Evolutionary conservation across 129 eudicot genomes (phyloP).

Genomic region (Glebionis coronaria): DNA sequence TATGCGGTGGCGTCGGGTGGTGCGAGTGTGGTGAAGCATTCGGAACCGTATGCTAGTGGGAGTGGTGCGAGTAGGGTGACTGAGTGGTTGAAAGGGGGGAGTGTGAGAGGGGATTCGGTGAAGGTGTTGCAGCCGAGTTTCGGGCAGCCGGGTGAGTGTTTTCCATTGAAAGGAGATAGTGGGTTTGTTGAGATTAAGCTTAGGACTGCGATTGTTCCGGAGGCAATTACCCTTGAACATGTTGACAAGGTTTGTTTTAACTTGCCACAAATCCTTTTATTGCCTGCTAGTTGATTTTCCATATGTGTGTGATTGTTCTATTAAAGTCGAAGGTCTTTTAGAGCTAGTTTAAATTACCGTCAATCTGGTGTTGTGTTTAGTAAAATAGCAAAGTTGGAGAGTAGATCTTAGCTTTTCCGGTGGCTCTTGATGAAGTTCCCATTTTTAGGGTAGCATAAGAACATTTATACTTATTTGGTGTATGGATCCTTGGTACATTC

Average conservation of each 20-base stretch:
- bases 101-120: slow-evolving; percentile 44
- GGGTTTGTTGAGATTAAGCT: slow-evolving; percentile 74
- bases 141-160: slow-evolving; percentile 96
- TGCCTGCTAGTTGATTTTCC: neutral
- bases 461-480: too few species aligned
- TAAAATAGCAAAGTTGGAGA: too few species aligned
- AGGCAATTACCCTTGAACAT: slow-evolving; percentile 91
- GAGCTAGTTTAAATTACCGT: too few species aligned
- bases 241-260: slow-evolving; percentile 66
- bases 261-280: neutral
- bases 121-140: slow-evolving; percentile 90
- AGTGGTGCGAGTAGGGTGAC: slow-evolving; percentile 31
- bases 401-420: too few species aligned
- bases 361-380: too few species aligned
- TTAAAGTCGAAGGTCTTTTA: too few species aligned
- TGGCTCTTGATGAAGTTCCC: too few species aligned
- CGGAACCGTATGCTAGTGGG: slow-evolving; percentile 39
- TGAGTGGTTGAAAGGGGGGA: slow-evolving; percentile 29
- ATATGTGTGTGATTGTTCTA: neutral
- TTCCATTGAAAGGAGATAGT: slow-evolving; percentile 70
- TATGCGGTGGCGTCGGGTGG: slow-evolving; percentile 83
- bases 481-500: too few species aligned
- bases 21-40: slow-evolving; percentile 62
- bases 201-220: slow-evolving; percentile 74
- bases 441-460: too few species aligned